phyloP scores from a whole-genome alignment of 495 filamentous ascomycete genomes.

The Neurospora sp. region DNA sequence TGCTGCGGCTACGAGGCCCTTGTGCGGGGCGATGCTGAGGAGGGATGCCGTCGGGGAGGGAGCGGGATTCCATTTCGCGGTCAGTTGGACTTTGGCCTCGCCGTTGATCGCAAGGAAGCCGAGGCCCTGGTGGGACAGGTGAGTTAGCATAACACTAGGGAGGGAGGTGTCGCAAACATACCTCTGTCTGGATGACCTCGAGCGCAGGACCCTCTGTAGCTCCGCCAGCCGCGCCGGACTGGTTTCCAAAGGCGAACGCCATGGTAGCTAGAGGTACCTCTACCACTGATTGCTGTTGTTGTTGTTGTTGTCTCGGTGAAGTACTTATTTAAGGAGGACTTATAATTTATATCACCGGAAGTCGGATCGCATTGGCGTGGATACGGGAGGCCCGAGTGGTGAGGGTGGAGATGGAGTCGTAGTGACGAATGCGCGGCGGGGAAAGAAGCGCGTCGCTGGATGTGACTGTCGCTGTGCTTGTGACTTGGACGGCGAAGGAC shows the following conservation, averaged over 20 bases:
- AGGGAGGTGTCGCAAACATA: not conserved
- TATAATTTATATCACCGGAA: not conserved
- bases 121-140: constrained; percentile 45
- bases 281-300: not conserved
- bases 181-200: constrained; percentile 46
- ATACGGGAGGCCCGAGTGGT: not conserved
- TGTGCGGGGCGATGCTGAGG: constrained; percentile 67
- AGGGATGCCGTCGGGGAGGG: constrained; percentile 80
- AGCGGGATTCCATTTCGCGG: constrained; percentile 66
- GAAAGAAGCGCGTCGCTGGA: not conserved
- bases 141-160: constrained; percentile 4
- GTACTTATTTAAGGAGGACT: not conserved
- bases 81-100: constrained; percentile 73
- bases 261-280: constrained; percentile 29
- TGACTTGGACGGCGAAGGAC: not conserved
- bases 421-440: not conserved
- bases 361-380: not conserved
- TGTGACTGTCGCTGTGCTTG: not conserved
- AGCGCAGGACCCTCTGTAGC: constrained; percentile 46
- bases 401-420: not conserved
- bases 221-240: constrained; percentile 25
- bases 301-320: not conserved
- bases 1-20: constrained; percentile 78
- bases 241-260: constrained; percentile 52
- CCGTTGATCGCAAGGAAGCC: constrained; percentile 72